phyloP scores from a whole-genome alignment of 2,329 filamentous ascomycete species.

The Lachnellula arida region DNA sequence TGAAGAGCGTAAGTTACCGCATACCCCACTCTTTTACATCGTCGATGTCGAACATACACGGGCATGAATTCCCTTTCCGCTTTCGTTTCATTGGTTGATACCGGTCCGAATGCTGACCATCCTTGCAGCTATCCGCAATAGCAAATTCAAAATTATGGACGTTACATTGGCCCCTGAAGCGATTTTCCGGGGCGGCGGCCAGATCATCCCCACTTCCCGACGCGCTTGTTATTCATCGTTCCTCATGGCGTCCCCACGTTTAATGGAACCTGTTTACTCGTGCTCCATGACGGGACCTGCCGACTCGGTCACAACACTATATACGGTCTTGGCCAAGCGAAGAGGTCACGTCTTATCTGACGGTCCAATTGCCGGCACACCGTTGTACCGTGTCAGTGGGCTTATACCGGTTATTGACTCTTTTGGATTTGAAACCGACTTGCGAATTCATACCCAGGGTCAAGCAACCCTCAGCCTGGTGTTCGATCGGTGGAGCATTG shows the following conservation, averaged over 20 bases:
- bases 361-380: constrained; percentile 88
- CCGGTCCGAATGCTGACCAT: constrained; percentile 29
- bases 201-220: constrained; percentile 93
- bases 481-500: constrained; percentile 94
- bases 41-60: constrained; percentile 3
- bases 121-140: constrained; percentile 80
- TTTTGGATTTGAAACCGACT: constrained; percentile 96
- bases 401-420: constrained; percentile 94
- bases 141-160: constrained; percentile 95
- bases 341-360: constrained; percentile 93
- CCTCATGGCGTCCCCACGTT: constrained; percentile 88
- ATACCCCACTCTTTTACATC: not conserved
- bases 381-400: constrained; percentile 85
- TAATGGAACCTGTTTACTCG: constrained; percentile 95
- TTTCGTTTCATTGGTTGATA: constrained; percentile 15
- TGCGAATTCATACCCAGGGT: constrained; percentile 92
- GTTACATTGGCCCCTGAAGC: constrained; percentile 80
- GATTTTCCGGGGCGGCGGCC: constrained; percentile 91
- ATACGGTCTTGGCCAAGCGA: constrained; percentile 84
- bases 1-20: constrained; percentile 78
- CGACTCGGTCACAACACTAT: constrained; percentile 81
- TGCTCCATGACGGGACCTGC: constrained; percentile 91
- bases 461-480: constrained; percentile 85
- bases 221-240: constrained; percentile 94
- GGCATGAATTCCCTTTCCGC: not conserved